These are phyloP conservation scores for Sporothrix curviconia DNA, from an alignment of 2,329 filamentous ascomycete genomes.

Conservation along the genomic window DNA sequence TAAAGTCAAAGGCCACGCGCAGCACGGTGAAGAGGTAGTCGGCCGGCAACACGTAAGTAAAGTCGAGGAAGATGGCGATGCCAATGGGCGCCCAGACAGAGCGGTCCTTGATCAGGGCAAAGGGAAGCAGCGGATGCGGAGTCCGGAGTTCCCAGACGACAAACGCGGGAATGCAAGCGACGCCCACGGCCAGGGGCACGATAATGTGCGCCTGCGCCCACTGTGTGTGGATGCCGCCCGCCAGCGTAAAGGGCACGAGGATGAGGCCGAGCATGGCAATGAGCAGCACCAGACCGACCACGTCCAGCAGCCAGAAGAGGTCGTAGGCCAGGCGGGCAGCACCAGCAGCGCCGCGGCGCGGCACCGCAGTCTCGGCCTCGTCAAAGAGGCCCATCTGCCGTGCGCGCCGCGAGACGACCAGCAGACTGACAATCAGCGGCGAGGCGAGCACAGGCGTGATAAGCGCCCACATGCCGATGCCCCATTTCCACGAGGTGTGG, in stretches of 20 bases:
- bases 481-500: conserved; percentile 52
- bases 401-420: conserved; percentile 45
- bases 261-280: conserved; percentile 41
- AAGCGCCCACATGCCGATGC: conserved; percentile 57
- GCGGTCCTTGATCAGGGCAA: conserved; percentile 54
- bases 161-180: conserved; percentile 44
- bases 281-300: conserved; percentile 39
- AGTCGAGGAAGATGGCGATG: conserved; percentile 50
- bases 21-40: conserved; percentile 60
- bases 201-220: conserved; percentile 36
- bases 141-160: conserved; percentile 42
- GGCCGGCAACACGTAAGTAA: conserved; percentile 56
- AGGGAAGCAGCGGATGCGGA: conserved; percentile 51
- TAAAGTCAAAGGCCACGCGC: conserved; percentile 55
- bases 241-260: conserved; percentile 38
- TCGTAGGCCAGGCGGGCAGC: conserved; percentile 29
- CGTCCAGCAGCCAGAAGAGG: conserved; percentile 42
- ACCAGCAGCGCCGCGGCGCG: conserved; percentile 22
- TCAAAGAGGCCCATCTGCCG: conserved; percentile 37
- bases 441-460: conserved; percentile 51
- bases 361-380: conserved; percentile 20
- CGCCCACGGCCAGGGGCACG: conserved; percentile 38
- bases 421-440: conserved; percentile 38
- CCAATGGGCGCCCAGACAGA: conserved; percentile 57
- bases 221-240: conserved; percentile 33